Evolutionary conservation across 1,139 yeast genomes (phyloP).

Genomic region (Candida pseudoviswanathii): DNA sequence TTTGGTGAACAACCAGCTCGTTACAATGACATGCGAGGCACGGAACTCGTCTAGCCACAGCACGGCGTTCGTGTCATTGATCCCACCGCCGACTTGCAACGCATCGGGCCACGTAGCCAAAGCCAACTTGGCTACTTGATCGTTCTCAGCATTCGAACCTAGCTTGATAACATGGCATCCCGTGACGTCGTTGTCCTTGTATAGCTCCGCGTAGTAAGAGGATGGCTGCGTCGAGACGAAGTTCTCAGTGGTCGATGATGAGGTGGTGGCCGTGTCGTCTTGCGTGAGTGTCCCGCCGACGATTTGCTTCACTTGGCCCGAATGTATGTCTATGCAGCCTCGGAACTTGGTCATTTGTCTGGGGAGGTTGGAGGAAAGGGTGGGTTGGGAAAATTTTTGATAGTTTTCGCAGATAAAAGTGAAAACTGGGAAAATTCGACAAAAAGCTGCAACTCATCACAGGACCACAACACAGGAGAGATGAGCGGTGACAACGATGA

Average conservation of each 20-base stretch:
- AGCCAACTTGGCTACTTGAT: slow-evolving; percentile 79
- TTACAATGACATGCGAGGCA: slow-evolving; percentile 86
- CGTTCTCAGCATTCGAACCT: slow-evolving; percentile 76
- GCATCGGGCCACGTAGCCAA: slow-evolving; percentile 69
- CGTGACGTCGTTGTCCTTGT: slow-evolving; percentile 52
- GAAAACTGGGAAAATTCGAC: neutral
- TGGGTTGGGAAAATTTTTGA: no score
- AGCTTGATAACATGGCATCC: slow-evolving; percentile 95
- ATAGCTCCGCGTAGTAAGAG: slow-evolving; percentile 73
- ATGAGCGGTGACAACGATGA: slow-evolving; percentile 26
- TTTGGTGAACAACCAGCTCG: slow-evolving; percentile 80
- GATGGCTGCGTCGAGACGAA: slow-evolving; percentile 80
- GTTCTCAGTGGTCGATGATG: slow-evolving; percentile 60
- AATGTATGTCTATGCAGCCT: slow-evolving; percentile 94
- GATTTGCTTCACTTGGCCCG: slow-evolving; percentile 93
- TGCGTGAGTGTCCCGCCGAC: slow-evolving; percentile 86
- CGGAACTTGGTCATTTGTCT: slow-evolving; percentile 76
- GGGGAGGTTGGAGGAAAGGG: neutral
- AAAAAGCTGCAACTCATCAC: slow-evolving; percentile 2
- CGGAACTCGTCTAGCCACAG: slow-evolving; percentile 64
- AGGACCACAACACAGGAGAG: neutral
- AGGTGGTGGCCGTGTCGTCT: slow-evolving; percentile 40
- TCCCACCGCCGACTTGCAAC: slow-evolving; percentile 94
- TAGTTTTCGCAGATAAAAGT: neutral
- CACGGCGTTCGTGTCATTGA: slow-evolving; percentile 69